These are phyloP conservation scores for Globisporangium cederbergense DNA, from an alignment of 352 stramenopile species.

Conservation along the genomic window DNA sequence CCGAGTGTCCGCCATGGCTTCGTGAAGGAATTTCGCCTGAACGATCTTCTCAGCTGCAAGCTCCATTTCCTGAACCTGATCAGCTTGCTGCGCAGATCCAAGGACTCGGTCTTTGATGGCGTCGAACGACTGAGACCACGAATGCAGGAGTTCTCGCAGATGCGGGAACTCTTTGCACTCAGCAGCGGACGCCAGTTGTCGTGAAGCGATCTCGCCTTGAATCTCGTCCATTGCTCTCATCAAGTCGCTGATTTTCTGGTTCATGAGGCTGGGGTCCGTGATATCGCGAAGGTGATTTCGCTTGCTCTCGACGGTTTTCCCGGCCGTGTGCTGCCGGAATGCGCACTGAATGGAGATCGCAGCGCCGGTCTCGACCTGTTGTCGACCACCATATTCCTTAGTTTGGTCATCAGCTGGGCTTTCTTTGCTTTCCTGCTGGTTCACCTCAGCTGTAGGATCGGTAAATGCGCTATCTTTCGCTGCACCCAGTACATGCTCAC, in stretches of 20 bases:
- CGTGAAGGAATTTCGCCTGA: constrained; percentile 34
- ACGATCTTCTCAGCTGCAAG: constrained; percentile 23
- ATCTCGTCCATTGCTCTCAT: constrained; percentile 43
- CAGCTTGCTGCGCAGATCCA: constrained; percentile 27
- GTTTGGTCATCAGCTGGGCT: neutral
- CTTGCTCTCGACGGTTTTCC: constrained; percentile 26
- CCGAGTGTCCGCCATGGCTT: constrained; percentile 33
- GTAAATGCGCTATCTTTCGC: neutral
- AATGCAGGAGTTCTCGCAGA: constrained; percentile 25
- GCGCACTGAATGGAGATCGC: constrained; percentile 54
- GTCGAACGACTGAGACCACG: constrained; percentile 27
- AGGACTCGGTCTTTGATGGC: constrained; percentile 34
- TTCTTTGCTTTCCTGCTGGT: neutral
- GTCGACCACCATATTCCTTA: neutral
- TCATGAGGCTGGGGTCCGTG: constrained; percentile 27
- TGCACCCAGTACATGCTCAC: neutral
- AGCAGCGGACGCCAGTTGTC: constrained; percentile 20
- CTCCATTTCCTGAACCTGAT: constrained; percentile 31
- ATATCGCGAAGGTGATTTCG: constrained; percentile 27
- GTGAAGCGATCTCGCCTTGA: constrained; percentile 31
- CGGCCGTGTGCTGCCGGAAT: constrained; percentile 34
- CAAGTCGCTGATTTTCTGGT: constrained; percentile 36
- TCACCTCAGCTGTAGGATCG: neutral
- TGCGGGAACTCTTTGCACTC: constrained; percentile 37
- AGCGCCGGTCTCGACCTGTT: neutral